phyloP scores from a whole-genome alignment of 345 rosid species.

The Clarkia xantiana region DNA sequence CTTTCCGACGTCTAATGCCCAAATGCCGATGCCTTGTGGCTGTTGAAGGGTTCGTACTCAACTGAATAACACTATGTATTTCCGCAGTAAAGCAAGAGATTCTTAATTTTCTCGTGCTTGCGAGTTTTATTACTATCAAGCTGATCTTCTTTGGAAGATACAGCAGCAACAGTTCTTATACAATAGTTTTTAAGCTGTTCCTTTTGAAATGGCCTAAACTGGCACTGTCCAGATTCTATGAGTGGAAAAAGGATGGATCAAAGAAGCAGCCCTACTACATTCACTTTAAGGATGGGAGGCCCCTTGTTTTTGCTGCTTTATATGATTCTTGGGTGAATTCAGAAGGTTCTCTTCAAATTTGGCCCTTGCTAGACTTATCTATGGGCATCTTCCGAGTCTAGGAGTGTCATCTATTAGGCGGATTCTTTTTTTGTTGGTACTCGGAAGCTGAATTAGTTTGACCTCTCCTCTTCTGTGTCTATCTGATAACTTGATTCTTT shows the following conservation, averaged over 20 bases:
- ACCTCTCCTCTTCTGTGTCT: not conserved
- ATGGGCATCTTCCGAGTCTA: too few species aligned
- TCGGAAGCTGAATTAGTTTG: not conserved
- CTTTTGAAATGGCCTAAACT: not conserved
- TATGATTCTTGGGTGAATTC: constrained; percentile 73
- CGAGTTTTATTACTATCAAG: too few species aligned
- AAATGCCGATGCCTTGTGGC: constrained; percentile 65
- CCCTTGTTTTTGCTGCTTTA: constrained; percentile 84
- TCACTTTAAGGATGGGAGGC: constrained; percentile 72
- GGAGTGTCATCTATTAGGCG: too few species aligned
- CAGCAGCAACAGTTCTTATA: not conserved
- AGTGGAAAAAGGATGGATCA: constrained; percentile 91
- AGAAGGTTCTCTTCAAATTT: constrained; percentile 31
- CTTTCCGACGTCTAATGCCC: constrained; percentile 79
- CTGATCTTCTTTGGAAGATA: too few species aligned
- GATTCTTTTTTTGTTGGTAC: not conserved
- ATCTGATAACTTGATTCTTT: constrained; percentile 5
- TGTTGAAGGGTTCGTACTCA: constrained; percentile 59
- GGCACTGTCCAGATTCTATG: constrained; percentile 54
- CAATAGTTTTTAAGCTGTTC: too few species aligned
- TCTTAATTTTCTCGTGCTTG: too few species aligned
- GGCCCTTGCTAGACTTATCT: too few species aligned
- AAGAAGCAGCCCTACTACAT: constrained; percentile 82
- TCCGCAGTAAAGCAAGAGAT: too few species aligned
- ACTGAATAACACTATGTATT: too few species aligned